Conservation (phyloP, 108 stramenopile species). For the Nitzschia sp. region DNA sequence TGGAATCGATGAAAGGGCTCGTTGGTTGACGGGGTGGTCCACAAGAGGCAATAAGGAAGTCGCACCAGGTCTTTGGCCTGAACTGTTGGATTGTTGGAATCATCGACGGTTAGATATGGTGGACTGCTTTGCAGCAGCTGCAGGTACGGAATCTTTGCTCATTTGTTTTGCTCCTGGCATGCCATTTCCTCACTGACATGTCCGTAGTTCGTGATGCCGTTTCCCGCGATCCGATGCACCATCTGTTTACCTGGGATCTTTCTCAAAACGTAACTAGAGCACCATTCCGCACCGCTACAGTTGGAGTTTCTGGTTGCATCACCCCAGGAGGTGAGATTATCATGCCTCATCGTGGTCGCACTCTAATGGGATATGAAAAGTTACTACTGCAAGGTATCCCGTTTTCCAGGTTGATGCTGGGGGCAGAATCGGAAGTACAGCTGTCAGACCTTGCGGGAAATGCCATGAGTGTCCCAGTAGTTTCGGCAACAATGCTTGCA, state of each 20-base stretch:
- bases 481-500: conserved; percentile 68
- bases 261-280: conserved; percentile 67
- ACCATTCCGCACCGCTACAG: conserved; percentile 51
- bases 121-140: conserved; percentile 45
- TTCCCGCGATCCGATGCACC: conserved; percentile 57
- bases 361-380: conserved; percentile 73
- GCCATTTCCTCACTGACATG: conserved; percentile 5
- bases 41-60: conserved; percentile 48
- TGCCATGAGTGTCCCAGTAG: conserved; percentile 76
- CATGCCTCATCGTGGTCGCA: conserved; percentile 63
- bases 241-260: conserved; percentile 72
- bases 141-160: neutral
- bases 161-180: neutral
- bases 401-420: conserved; percentile 64
- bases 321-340: conserved; percentile 78
- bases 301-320: conserved; percentile 68
- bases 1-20: conserved; percentile 51
- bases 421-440: conserved; percentile 78
- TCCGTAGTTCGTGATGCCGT: conserved; percentile 62
- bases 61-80: conserved; percentile 71
- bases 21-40: conserved; percentile 53
- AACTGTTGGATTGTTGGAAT: conserved; percentile 47
- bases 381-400: conserved; percentile 76
- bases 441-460: conserved; percentile 80
- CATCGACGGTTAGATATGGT: conserved; percentile 54